Percentiles rank a stretch among this genome's conserved stretches.
These are phyloP conservation scores for Lyophyllum semitale DNA, from an alignment of 768 basidiomycete species.

Conservation along the genomic window DNA sequence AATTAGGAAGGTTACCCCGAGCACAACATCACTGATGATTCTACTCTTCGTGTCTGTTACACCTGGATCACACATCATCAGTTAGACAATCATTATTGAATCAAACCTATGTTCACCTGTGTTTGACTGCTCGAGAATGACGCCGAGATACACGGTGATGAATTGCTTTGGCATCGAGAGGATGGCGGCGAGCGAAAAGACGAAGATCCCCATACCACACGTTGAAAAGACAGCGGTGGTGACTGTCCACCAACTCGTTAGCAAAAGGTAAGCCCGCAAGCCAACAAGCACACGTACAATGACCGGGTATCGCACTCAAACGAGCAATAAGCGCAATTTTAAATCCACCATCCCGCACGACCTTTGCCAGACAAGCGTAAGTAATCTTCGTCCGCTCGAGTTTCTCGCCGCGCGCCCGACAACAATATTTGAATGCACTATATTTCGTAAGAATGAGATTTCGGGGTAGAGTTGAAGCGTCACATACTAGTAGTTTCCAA, in stretches of 20 bases:
- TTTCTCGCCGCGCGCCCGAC: constrained; percentile 75
- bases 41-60: too few species aligned
- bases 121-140: constrained; percentile 69
- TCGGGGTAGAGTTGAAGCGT: background rate
- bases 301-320: constrained; percentile 83
- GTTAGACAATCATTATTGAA: background rate
- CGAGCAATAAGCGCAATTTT: constrained; percentile 77
- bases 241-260: constrained; percentile 45
- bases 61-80: constrained; percentile 8
- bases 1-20: too few species aligned
- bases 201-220: constrained; percentile 82
- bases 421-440: constrained; percentile 85
- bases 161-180: constrained; percentile 94
- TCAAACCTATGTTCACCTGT: constrained; percentile 22
- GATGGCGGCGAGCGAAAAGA: constrained; percentile 78
- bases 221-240: constrained; percentile 88
- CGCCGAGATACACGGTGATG: constrained; percentile 89
- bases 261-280: background rate
- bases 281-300: constrained; percentile 47
- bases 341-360: constrained; percentile 88
- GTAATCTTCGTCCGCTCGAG: too few species aligned
- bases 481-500: constrained; percentile 82
- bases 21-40: too few species aligned
- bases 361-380: constrained; percentile 62
- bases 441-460: background rate